Evolutionary conservation across 73 alveolate genomes (phyloP), one percentile per base, ranked within the genome.

Genomic region (Durusdinium trenchii): DNA sequence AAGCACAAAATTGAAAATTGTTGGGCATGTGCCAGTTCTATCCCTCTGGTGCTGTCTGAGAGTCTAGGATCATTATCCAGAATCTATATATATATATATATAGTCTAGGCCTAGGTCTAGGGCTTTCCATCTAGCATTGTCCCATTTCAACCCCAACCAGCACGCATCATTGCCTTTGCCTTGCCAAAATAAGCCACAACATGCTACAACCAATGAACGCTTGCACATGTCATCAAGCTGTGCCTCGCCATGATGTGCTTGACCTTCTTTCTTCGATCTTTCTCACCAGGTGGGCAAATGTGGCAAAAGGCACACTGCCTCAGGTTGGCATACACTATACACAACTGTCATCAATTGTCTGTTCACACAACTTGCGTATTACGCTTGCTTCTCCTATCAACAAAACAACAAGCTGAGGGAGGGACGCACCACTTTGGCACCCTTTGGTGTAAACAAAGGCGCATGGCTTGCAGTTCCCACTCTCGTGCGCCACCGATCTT

Each of bases 221-320:
- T n/a, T n/a, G n/a, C n/a, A n/a, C n/a, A n/a, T n/a, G n/a, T n/a
- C n/a, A n/a, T 48, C 92, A 47, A 48, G 36, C 60, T 86, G 73
- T 18, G 96, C 96, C 96, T 91, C 47, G 98, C 98, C 98, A 91
- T 71, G 89, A 91, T 91, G 45, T 91, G 98, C 78, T 91, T 91
- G 78, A 69, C 98, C 78, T 91, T 91, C 98, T 91, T 91, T 35
- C 98, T 54, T 36, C 98, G 86, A 48, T 91, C 98, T 36, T 91
- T 91, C 57, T 91, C 98, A 10, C 98, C 98, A 18, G 98, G 98
- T 23, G 98, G 98, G 67, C 98, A 91, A 18, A 91, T 75, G 36
- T 91, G 98, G 50, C 98, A 91, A 42, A 91, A 91, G 23, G 98
- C 87, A 47, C 98, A 91, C 30, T 91, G 87, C 96, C 96, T 90